Evolutionary conservation across 768 basidiomycete species (phyloP).

Genomic region (Mycena epipterygia): DNA sequence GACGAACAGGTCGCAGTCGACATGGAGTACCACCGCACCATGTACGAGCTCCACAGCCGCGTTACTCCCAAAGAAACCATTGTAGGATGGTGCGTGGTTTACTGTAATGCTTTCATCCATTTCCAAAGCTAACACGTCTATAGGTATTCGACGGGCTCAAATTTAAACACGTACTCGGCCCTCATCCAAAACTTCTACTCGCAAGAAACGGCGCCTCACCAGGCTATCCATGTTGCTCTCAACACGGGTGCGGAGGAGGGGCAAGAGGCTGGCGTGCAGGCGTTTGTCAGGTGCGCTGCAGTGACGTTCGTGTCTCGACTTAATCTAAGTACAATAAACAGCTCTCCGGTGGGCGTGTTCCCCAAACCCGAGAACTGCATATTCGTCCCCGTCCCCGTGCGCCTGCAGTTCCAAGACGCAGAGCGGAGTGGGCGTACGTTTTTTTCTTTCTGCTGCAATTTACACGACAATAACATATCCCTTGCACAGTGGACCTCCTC

Average conservation of each 20-base stretch:
- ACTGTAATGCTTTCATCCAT: neutral
- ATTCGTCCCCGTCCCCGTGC: constrained; percentile 92
- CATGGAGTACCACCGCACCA: constrained; percentile 94
- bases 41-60: constrained; percentile 92
- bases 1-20: constrained; percentile 96
- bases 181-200: constrained; percentile 98
- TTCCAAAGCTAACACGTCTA: neutral
- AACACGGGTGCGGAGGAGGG: constrained; percentile 84
- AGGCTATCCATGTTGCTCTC: constrained; percentile 91
- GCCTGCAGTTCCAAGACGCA: constrained; percentile 83
- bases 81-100: constrained; percentile 87
- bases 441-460: neutral
- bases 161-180: constrained; percentile 94
- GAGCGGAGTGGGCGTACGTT: constrained; percentile 89
- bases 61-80: constrained; percentile 90
- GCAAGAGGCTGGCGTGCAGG: constrained; percentile 81
- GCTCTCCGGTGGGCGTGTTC: constrained; percentile 89
- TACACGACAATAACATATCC: constrained; percentile 19
- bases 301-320: constrained; percentile 7
- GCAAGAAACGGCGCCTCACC: constrained; percentile 89
- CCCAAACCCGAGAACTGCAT: constrained; percentile 96
- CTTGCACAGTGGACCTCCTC: constrained; percentile 81
- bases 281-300: constrained; percentile 81
- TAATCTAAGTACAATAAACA: constrained; percentile 46
- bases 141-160: constrained; percentile 95